Percentiles rank a stretch among this genome's conserved stretches.
Evolutionary conservation across 345 rosid genomes (phyloP).

Genomic region (Rhodamnia argentea): DNA sequence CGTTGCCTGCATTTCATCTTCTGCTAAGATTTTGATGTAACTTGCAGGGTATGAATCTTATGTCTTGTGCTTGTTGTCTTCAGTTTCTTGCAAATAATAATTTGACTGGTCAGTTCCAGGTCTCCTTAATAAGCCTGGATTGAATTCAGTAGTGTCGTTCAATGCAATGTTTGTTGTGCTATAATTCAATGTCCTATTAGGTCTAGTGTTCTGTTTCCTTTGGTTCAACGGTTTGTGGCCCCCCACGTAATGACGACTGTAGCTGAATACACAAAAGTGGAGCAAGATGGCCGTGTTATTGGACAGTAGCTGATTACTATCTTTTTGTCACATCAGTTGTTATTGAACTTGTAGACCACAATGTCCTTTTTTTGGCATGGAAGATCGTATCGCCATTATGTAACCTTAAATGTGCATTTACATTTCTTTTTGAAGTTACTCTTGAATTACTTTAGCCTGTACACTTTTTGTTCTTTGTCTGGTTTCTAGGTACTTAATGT

Average conservation of each 20-base stretch:
- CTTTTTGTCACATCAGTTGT: too few relatives aligned
- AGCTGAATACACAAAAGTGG: background rate
- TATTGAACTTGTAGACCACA: too few relatives aligned
- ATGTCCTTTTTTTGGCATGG: background rate
- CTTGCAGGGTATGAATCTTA: background rate
- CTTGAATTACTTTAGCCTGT: background rate
- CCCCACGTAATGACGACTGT: slow-evolving; percentile 6
- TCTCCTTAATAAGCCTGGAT: slow-evolving; percentile 40
- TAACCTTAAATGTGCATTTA: background rate
- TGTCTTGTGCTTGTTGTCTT: slow-evolving; percentile 3
- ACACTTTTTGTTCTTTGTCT: too few relatives aligned
- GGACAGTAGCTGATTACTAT: background rate
- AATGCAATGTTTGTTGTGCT: background rate
- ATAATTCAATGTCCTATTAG: background rate
- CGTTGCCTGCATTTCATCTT: background rate
- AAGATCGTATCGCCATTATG: background rate
- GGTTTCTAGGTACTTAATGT: too few relatives aligned
- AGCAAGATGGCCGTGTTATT: background rate
- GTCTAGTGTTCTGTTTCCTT: slow-evolving; percentile 6
- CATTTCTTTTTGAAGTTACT: background rate
- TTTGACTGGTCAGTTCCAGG: slow-evolving; percentile 62
- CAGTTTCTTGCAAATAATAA: slow-evolving; percentile 86
- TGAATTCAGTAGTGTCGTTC: slow-evolving; percentile 42
- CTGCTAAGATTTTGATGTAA: background rate
- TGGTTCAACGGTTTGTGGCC: slow-evolving; percentile 30